Conservation (phyloP, 1,284 basidiomycete species). For the Naganishia sp. region DNA sequence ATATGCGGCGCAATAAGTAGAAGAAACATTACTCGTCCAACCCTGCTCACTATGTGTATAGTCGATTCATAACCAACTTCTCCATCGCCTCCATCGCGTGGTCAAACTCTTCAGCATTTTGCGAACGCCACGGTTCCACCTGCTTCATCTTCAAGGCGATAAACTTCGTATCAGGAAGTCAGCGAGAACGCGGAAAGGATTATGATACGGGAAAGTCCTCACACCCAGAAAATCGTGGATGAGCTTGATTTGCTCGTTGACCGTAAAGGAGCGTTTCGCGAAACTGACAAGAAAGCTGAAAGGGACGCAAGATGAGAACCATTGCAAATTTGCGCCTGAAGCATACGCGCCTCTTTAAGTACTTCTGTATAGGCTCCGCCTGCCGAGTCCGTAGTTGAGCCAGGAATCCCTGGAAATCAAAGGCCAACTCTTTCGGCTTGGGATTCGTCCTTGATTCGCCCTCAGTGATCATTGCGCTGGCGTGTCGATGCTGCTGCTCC, state of each 20-base stretch:
- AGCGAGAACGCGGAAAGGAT: not conserved
- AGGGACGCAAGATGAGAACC: slow-evolving; percentile 8
- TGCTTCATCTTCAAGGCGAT: slow-evolving; percentile 83
- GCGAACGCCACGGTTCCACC: slow-evolving; percentile 74
- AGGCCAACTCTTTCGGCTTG: slow-evolving; percentile 40
- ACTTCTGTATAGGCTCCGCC: slow-evolving; percentile 87
- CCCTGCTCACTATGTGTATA: slow-evolving; percentile 80
- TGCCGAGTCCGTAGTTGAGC: slow-evolving; percentile 83
- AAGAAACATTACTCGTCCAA: not conserved
- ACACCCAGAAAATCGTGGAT: slow-evolving; percentile 88
- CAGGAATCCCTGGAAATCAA: slow-evolving; percentile 64
- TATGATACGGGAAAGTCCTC: slow-evolving; percentile 44
- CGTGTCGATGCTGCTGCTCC: slow-evolving; percentile 7
- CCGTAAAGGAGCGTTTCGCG: slow-evolving; percentile 80
- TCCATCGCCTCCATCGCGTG: slow-evolving; percentile 99
- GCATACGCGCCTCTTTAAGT: slow-evolving; percentile 72
- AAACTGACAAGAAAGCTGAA: slow-evolving; percentile 85
- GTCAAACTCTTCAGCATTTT: slow-evolving; percentile 81
- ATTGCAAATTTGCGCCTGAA: not conserved
- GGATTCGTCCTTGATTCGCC: slow-evolving; percentile 11
- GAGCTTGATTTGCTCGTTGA: slow-evolving; percentile 87
- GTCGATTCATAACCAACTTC: slow-evolving; percentile 97
- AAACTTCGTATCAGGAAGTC: slow-evolving; percentile 61
- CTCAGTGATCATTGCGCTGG: not conserved
- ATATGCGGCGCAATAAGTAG: not conserved